phyloP scores from a whole-genome alignment of 352 stramenopile species.

The Thalassiosira hispida region DNA sequence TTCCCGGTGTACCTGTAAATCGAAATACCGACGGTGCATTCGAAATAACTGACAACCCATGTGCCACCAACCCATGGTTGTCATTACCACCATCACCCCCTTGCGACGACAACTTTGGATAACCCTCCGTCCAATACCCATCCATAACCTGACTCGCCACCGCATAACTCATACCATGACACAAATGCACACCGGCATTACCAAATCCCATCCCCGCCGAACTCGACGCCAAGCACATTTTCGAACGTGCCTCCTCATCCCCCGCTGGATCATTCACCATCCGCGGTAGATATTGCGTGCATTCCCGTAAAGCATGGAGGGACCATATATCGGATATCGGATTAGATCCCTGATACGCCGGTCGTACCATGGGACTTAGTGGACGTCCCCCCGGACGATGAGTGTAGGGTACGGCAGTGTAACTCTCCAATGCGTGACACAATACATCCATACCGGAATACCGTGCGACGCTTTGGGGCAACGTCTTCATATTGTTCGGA shows the following conservation, averaged over 20 bases:
- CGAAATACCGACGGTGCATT: too few species aligned
- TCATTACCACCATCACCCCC: too few species aligned
- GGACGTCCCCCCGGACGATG: conserved; percentile 49
- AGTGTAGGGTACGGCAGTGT: conserved; percentile 67
- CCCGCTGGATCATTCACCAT: conserved; percentile 42
- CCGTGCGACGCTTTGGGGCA: conserved; percentile 55
- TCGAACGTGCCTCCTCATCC: conserved; percentile 62
- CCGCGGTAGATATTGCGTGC: conserved; percentile 54
- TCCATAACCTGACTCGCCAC: conserved; percentile 63
- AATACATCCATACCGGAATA: conserved; percentile 76
- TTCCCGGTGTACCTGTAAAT: too few species aligned
- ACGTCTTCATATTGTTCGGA: conserved; percentile 62
- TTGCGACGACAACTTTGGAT: conserved; percentile 19
- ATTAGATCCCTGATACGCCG: conserved; percentile 74
- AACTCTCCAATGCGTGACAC: conserved; percentile 75
- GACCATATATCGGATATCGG: conserved; percentile 74
- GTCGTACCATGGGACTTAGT: conserved; percentile 48
- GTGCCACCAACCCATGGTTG: too few species aligned
- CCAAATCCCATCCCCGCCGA: conserved; percentile 75
- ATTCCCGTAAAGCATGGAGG: conserved; percentile 63
- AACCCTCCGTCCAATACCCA: conserved; percentile 49
- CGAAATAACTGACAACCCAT: too few species aligned
- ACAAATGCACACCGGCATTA: conserved; percentile 76
- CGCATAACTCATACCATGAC: conserved; percentile 73
- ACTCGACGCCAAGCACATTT: conserved; percentile 67